These are phyloP conservation scores for Prunus davidiana DNA, from an alignment of 306 rosid genomes.

Conservation along the genomic window DNA sequence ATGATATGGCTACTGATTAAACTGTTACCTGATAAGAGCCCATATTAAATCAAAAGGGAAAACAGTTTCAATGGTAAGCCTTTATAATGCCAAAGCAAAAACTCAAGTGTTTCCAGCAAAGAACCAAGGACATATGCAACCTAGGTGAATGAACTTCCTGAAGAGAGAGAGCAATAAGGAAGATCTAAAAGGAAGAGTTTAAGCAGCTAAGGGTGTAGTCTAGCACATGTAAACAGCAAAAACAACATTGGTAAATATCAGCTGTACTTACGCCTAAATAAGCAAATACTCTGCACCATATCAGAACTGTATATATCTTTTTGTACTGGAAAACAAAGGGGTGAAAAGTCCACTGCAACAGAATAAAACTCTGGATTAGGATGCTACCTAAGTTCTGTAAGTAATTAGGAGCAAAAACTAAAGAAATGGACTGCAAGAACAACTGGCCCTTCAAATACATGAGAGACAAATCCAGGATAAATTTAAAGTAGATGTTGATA, in stretches of 20 bases:
- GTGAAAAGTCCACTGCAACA: constrained; percentile 57
- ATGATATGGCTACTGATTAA: neutral
- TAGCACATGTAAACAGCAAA: neutral
- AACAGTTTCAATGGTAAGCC: neutral
- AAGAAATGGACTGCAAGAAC: neutral
- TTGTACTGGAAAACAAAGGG: constrained; percentile 50
- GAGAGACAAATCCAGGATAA: neutral
- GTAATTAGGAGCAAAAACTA: neutral
- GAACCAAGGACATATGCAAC: constrained; percentile 3
- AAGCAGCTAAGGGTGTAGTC: neutral
- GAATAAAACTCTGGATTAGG: neutral
- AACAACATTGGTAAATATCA: neutral
- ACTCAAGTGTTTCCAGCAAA: neutral
- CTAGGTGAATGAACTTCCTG: neutral
- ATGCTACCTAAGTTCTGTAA: neutral
- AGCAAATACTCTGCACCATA: constrained; percentile 58
- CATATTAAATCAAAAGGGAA: neutral
- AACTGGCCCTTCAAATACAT: neutral
- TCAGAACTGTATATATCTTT: constrained; percentile 47
- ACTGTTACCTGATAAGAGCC: neutral
- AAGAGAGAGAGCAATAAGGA: neutral
- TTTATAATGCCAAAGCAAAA: no score
- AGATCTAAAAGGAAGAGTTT: neutral
- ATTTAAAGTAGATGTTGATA: neutral
- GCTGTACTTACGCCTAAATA: constrained; percentile 43